Evolutionary conservation across 805 yeast species (phyloP), one percentile per base, ranked within the genome.

Genomic region (Candida gorgasii): DNA sequence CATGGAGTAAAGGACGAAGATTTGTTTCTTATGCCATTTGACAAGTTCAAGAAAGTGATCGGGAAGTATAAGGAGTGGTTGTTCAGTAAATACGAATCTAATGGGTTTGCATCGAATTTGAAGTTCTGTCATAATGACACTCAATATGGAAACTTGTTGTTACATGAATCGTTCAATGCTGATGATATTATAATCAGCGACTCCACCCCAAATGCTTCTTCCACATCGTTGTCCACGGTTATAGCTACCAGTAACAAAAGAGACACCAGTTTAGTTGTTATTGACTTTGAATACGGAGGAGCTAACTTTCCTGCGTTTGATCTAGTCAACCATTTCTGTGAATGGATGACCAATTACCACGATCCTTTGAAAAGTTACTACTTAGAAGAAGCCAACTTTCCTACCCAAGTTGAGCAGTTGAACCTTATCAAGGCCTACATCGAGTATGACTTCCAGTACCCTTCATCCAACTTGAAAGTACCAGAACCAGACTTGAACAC

Each of bases 321-420:
- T 60, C 78, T 93, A 43, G 90, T 90, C 11, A 90, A 93, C 61
- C 99, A 93, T 67, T 86, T 93, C 52, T 78, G 86, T 50, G 99
- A 92, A 67, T 92, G 99, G 99, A 93, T 90, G 97, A 77, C 88
- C 37, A 89, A 93, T 67, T 93, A 92, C 59, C 87, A 84, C 56
- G 78, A 80, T 51, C 77, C 82, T 1, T 67, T 72, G 14, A 47
- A 51, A 36, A 64, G 72, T 12, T 79, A 84, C 59, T 76, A 64
- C 43, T 67, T 86, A n/a, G 72, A 77, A 52, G 69, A 65, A 24
- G 65, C 73, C 9, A 64, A 67, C 28, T 93, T 76, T 62, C 99
- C 99, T 8, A 67, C 71, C 11, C 68, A 71, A 46, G 79, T 80
- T 34, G 84, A 89, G 58, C 82, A 85, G 55, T 58, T 83, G 49